A percentile compares a stretch with the other conserved stretches of the same genome.
Evolutionary conservation across 306 rosid species (phyloP).

Genomic region (Cyclanthera cordifolia): DNA sequence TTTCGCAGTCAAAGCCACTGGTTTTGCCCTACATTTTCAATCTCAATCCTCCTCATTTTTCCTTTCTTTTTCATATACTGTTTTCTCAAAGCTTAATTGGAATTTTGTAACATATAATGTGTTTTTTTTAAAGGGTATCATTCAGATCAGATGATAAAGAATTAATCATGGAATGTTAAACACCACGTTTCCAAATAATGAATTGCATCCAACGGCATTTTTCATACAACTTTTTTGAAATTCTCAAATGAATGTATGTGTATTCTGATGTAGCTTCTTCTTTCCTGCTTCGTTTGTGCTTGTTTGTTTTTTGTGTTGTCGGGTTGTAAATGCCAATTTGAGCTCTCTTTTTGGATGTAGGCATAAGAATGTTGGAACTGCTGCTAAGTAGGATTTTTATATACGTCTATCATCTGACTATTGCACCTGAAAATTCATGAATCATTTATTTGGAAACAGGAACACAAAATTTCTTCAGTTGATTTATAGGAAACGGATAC

Average conservation of each 20-base stretch:
- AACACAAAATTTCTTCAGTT: background rate
- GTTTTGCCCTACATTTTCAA: conserved; percentile 24
- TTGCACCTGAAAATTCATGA: conserved; percentile 4
- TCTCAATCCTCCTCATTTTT: too few relatives aligned
- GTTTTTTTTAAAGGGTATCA: background rate
- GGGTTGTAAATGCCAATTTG: background rate
- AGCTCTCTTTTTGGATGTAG: conserved; percentile 4
- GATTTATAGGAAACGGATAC: background rate
- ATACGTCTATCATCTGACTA: conserved; percentile 14
- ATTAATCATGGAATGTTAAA: background rate
- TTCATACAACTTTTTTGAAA: background rate
- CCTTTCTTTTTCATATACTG: background rate
- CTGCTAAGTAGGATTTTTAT: conserved; percentile 3
- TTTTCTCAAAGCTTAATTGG: background rate
- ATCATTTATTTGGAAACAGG: conserved; percentile 28
- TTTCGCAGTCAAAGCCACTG: conserved; percentile 22
- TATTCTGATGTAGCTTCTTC: background rate
- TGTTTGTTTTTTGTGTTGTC: background rate
- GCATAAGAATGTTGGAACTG: background rate
- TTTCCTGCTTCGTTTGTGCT: conserved; percentile 2
- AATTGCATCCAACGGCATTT: conserved; percentile 6
- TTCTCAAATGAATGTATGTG: background rate
- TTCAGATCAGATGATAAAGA: background rate
- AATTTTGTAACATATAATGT: background rate
- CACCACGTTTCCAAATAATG: background rate